These are phyloP conservation scores for Dendrobium huoshanense DNA, from an alignment of 106 monocot genomes.

Conservation along the genomic window DNA sequence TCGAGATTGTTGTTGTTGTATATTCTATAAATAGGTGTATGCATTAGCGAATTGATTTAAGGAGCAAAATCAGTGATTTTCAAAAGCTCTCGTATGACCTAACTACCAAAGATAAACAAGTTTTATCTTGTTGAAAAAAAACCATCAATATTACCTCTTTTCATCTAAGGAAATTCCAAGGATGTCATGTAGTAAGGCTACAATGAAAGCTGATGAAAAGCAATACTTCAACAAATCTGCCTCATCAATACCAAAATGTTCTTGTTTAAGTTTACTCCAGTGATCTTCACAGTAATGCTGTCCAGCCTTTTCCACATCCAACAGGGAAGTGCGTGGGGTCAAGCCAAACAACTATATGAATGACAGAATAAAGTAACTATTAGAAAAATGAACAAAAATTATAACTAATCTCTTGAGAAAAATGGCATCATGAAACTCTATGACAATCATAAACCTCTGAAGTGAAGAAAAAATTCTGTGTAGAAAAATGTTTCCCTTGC, in stretches of 20 bases:
- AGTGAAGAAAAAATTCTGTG: conserved; percentile 11
- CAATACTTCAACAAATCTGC: conserved; percentile 18
- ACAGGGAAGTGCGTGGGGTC: conserved; percentile 5
- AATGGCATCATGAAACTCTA: background rate
- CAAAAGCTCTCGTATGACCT: no score
- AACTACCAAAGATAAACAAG: no score
- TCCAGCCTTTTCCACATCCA: conserved; percentile 12
- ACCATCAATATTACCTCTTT: conserved; percentile 8
- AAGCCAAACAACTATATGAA: conserved; percentile 12
- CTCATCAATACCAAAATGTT: conserved; percentile 12
- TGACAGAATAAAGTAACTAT: background rate
- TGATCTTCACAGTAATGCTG: conserved; percentile 17
- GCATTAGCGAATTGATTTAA: background rate
- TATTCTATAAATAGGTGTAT: background rate
- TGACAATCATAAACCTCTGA: conserved; percentile 15
- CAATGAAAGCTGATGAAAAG: conserved; percentile 15
- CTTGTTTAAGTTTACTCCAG: conserved; percentile 15
- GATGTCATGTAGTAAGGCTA: conserved; percentile 15
- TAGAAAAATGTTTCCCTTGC: background rate
- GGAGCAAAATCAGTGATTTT: background rate
- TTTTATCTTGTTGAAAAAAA: no score
- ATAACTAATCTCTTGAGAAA: no score
- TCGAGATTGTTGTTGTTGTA: no score
- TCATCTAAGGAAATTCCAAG: conserved; percentile 23
- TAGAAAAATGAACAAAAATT: background rate